Evolutionary conservation across 176 grass and related monocot species (phyloP).

Genomic region (Cenchrus fungigraminus): DNA sequence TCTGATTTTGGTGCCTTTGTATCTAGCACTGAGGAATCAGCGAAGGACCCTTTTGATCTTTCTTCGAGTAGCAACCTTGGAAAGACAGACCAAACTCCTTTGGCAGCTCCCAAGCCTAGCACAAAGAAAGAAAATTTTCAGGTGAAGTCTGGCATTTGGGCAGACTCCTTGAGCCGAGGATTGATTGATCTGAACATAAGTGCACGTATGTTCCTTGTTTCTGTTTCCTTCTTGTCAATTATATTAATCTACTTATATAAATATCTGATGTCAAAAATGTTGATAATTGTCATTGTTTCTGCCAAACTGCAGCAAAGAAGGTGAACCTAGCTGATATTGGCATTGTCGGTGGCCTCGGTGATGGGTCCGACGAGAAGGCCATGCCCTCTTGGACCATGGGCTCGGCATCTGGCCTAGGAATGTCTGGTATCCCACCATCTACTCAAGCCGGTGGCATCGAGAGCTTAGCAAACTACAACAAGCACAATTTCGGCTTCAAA

Average conservation of each 20-base stretch:
- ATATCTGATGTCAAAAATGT: constrained; percentile 14
- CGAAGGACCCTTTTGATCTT: constrained; percentile 51
- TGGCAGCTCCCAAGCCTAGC: constrained; percentile 38
- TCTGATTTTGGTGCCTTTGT: constrained; percentile 67
- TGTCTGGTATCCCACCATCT: constrained; percentile 55
- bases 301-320: constrained; percentile 82
- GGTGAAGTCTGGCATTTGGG: constrained; percentile 98
- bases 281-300: constrained; percentile 33
- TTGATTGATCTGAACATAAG: constrained; percentile 98
- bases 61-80: constrained; percentile 46
- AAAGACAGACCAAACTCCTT: constrained; percentile 38
- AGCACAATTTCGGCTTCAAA: constrained; percentile 81
- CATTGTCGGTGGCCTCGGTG: constrained; percentile 75
- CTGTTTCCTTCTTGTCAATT: neutral
- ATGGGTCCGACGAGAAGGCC: constrained; percentile 64
- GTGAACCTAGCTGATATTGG: constrained; percentile 91
- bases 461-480: constrained; percentile 68
- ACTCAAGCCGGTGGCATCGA: constrained; percentile 50
- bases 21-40: constrained; percentile 40
- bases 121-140: constrained; percentile 74
- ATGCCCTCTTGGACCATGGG: constrained; percentile 58
- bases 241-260: constrained; percentile 7
- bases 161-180: constrained; percentile 89
- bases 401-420: constrained; percentile 47
- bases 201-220: constrained; percentile 62